A percentile compares a stretch with the other conserved stretches of the same genome.
Evolutionary conservation across 768 basidiomycete species (phyloP).

Genomic region (Russula earlei): DNA sequence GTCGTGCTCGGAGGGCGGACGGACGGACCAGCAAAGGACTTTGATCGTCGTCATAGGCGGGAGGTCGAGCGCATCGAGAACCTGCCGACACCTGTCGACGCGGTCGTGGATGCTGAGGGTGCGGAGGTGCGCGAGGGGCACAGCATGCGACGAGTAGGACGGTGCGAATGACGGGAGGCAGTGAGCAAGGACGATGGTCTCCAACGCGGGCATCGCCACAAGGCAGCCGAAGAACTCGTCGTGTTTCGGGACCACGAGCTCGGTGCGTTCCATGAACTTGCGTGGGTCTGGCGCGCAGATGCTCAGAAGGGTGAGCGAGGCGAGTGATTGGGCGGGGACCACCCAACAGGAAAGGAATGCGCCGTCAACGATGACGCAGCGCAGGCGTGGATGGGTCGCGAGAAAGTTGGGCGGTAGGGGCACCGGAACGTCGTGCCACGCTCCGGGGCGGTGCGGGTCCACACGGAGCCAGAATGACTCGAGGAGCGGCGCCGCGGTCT

Average conservation of each 20-base stretch:
- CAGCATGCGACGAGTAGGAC: background rate
- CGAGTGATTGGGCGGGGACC: background rate
- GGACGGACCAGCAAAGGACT: constrained; percentile 7
- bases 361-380: background rate
- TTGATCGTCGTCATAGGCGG: background rate
- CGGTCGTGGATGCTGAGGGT: background rate
- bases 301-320: background rate
- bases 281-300: constrained; percentile 1
- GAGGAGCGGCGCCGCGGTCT: constrained; percentile 2
- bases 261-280: background rate
- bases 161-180: constrained; percentile 4
- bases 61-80: constrained; percentile 3
- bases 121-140: background rate
- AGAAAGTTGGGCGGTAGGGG: constrained; percentile 5
- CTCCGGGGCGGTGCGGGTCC: background rate
- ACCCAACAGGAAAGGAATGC: constrained; percentile 3
- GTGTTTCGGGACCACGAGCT: background rate
- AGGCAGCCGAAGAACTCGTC: constrained; percentile 6
- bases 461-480: constrained; percentile 1
- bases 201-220: constrained; percentile 2
- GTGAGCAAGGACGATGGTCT: background rate
- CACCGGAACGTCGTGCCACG: background rate
- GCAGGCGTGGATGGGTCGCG: constrained; percentile 6
- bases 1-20: constrained; percentile 11
- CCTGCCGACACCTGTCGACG: constrained; percentile 8